These are phyloP conservation scores for Tulasnella sp. DNA, from an alignment of 768 basidiomycete species.

Conservation along the genomic window DNA sequence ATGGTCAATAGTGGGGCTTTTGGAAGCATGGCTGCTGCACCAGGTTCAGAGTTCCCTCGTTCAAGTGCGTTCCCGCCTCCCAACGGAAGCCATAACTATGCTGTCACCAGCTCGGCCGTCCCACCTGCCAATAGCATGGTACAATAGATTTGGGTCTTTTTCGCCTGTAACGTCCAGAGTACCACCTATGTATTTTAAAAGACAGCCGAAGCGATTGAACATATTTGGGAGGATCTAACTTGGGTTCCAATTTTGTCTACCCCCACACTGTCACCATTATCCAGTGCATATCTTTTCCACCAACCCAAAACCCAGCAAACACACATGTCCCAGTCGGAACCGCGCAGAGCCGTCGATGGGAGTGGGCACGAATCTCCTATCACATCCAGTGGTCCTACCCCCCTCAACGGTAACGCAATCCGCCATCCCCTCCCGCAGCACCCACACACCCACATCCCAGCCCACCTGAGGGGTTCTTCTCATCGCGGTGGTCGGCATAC, in stretches of 20 bases:
- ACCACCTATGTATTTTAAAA: too few species aligned
- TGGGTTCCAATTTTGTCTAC: not conserved
- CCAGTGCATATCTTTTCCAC: not conserved
- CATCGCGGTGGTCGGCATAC: not conserved
- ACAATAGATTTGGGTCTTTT: not conserved
- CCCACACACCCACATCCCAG: conserved; percentile 14
- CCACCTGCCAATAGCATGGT: conserved; percentile 3
- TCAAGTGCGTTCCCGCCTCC: not conserved
- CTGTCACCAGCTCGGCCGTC: conserved; percentile 1
- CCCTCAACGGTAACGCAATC: not conserved
- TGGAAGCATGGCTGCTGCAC: not conserved
- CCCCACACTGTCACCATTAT: not conserved
- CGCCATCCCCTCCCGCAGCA: conserved; percentile 12
- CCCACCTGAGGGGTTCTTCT: conserved; percentile 4
- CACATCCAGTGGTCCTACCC: not conserved
- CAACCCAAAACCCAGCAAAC: not conserved
- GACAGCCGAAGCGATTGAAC: too few species aligned
- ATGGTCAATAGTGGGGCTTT: not conserved
- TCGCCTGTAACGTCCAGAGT: too few species aligned
- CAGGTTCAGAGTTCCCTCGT: conserved; percentile 10
- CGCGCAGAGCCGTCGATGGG: not conserved
- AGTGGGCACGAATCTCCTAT: not conserved
- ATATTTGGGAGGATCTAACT: too few species aligned
- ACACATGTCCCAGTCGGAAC: not conserved
- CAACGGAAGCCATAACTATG: conserved; percentile 8